Conservation (phyloP, 495 filamentous ascomycete genomes). For the Trichoderma reesei region DNA sequence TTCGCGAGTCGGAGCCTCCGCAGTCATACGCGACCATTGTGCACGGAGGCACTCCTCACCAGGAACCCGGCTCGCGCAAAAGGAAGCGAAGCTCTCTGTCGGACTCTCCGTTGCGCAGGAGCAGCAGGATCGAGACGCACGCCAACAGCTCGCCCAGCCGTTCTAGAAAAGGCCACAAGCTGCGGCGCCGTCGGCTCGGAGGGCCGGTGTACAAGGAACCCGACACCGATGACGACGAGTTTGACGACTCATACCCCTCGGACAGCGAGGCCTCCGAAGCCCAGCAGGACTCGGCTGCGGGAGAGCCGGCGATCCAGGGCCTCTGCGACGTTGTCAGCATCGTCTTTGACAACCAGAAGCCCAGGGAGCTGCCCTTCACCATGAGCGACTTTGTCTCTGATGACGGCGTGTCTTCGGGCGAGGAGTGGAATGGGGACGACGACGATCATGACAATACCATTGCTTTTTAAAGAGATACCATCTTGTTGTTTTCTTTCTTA, state of each 20-base stretch:
- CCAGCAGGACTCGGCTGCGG: background rate
- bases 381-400: conserved; percentile 80
- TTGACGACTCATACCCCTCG: background rate
- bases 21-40: conserved; percentile 24
- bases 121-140: conserved; percentile 17
- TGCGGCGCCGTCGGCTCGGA: conserved; percentile 11
- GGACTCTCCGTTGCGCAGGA: conserved; percentile 16
- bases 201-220: conserved; percentile 21
- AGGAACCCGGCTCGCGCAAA: background rate
- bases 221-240: conserved; percentile 18
- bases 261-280: background rate
- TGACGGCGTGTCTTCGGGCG: conserved; percentile 53
- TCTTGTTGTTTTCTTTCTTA: too few species aligned
- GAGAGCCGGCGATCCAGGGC: conserved; percentile 48
- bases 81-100: background rate
- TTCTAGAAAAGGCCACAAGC: conserved; percentile 16
- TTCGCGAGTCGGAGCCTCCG: conserved; percentile 45
- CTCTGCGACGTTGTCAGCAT: conserved; percentile 74
- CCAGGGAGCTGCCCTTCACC: conserved; percentile 57
- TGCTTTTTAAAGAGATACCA: background rate
- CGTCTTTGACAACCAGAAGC: conserved; percentile 72
- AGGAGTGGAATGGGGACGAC: conserved; percentile 64
- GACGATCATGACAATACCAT: conserved; percentile 14
- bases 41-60: conserved; percentile 14
- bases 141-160: conserved; percentile 16